Evolutionary conservation across 345 rosid species (phyloP).

Genomic region (Camelina laxa): DNA sequence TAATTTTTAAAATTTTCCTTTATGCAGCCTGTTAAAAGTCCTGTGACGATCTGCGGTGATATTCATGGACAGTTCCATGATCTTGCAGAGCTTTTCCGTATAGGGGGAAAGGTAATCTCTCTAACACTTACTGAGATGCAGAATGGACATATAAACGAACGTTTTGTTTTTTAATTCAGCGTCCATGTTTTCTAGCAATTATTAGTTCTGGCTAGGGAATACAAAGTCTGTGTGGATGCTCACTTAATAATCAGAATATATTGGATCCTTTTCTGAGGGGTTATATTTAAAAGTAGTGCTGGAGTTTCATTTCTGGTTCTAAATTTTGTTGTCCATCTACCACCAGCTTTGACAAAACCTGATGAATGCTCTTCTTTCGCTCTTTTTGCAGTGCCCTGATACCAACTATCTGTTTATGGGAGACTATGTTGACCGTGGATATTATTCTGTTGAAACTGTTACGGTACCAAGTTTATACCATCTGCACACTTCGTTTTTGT

Average conservation of each 20-base stretch:
- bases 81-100: conserved; percentile 98
- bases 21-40: conserved; percentile 94
- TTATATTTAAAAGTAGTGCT: conserved; percentile 10
- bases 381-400: conserved; percentile 85
- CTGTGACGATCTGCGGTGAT: conserved; percentile 98
- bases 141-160: conserved; percentile 1
- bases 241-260: neutral
- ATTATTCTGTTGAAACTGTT: conserved; percentile 97
- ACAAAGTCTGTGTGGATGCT: conserved; percentile 3
- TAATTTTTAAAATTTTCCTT: conserved; percentile 14
- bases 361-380: conserved; percentile 25
- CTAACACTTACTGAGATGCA: conserved; percentile 7
- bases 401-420: conserved; percentile 99
- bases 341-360: neutral
- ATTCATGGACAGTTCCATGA: conserved; percentile 99
- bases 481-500: conserved; percentile 7
- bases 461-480: conserved; percentile 56
- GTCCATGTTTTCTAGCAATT: conserved; percentile 16
- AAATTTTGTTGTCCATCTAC: conserved; percentile 10
- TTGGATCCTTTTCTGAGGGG: conserved; percentile 9
- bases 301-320: conserved; percentile 12
- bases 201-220: conserved; percentile 6
- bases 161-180: neutral
- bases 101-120: conserved; percentile 85
- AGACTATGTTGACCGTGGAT: conserved; percentile 98